phyloP scores from a whole-genome alignment of 129 eudicot species.

The Pittosporum tobira region DNA sequence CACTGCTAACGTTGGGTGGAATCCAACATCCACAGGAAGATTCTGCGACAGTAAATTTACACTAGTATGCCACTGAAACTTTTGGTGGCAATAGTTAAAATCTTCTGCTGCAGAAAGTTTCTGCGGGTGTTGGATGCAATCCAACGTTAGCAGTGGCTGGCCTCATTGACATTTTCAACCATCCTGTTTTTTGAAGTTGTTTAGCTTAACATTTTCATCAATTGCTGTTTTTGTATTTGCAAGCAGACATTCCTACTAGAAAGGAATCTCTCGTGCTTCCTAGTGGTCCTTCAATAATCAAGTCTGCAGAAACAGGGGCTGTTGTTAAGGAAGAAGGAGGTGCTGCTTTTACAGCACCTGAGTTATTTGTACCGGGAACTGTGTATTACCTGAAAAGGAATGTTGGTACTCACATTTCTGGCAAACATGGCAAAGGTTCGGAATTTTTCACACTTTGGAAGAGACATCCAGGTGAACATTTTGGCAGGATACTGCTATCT shows the following conservation, averaged over 20 bases:
- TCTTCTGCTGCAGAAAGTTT: too few relatives aligned
- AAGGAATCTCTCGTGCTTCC: slow-evolving; percentile 30
- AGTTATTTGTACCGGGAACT: slow-evolving; percentile 75
- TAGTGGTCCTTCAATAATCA: slow-evolving; percentile 17
- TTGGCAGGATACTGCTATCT: slow-evolving; percentile 62
- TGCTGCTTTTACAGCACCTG: slow-evolving; percentile 18
- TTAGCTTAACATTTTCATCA: neutral
- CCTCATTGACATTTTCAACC: neutral
- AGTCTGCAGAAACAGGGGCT: slow-evolving; percentile 13
- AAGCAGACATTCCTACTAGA: slow-evolving; percentile 41
- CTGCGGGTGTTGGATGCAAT: too few relatives aligned
- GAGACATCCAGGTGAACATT: slow-evolving; percentile 70
- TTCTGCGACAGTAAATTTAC: too few relatives aligned
- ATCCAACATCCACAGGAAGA: too few relatives aligned
- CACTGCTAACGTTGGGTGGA: too few relatives aligned
- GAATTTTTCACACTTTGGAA: slow-evolving; percentile 67
- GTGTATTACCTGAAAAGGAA: slow-evolving; percentile 72
- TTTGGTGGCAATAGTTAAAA: too few relatives aligned
- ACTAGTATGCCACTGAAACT: too few relatives aligned
- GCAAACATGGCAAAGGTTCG: slow-evolving; percentile 9
- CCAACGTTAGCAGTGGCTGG: too few relatives aligned
- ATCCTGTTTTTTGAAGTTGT: neutral
- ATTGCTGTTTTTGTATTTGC: slow-evolving; percentile 10
- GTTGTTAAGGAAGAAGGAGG: slow-evolving; percentile 25
- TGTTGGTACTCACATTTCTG: slow-evolving; percentile 20